These are phyloP conservation scores for Aspergillus sp. DNA, from an alignment of 2,329 filamentous ascomycete genomes.

Conservation along the genomic window DNA sequence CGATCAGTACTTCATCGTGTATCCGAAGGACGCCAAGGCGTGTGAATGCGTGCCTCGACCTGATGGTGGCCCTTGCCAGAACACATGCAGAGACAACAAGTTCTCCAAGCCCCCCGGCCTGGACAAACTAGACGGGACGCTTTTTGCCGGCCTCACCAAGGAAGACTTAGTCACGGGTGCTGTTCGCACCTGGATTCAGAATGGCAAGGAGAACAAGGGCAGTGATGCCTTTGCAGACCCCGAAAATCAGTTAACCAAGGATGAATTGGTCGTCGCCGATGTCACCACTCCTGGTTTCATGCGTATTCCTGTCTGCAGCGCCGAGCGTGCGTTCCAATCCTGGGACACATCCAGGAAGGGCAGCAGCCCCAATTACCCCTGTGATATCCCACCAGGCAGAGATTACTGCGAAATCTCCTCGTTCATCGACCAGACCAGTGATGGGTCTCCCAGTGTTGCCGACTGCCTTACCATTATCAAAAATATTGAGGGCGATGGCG, in stretches of 20 bases:
- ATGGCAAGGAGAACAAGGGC: constrained; percentile 33
- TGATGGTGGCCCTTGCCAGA: constrained; percentile 2
- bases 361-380: constrained; percentile 14
- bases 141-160: constrained; percentile 5
- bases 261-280: constrained; percentile 26
- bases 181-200: constrained; percentile 19
- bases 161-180: constrained; percentile 8
- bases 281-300: constrained; percentile 38
- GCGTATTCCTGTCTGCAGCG: constrained; percentile 40
- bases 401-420: constrained; percentile 7
- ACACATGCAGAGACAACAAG: constrained; percentile 1
- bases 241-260: constrained; percentile 18
- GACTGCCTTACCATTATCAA: constrained; percentile 17
- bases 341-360: constrained; percentile 28
- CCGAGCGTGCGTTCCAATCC: constrained; percentile 30
- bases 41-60: not conserved
- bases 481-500: constrained; percentile 14
- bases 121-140: not conserved
- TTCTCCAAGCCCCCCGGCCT: constrained; percentile 7
- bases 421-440: constrained; percentile 25
- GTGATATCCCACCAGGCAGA: constrained; percentile 10
- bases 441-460: constrained; percentile 13
- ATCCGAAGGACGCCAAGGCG: constrained; percentile 9
- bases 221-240: constrained; percentile 20
- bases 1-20: constrained; percentile 13